Evolutionary conservation across 768 basidiomycete species (phyloP).

Genomic region (Suillus ampliporus): DNA sequence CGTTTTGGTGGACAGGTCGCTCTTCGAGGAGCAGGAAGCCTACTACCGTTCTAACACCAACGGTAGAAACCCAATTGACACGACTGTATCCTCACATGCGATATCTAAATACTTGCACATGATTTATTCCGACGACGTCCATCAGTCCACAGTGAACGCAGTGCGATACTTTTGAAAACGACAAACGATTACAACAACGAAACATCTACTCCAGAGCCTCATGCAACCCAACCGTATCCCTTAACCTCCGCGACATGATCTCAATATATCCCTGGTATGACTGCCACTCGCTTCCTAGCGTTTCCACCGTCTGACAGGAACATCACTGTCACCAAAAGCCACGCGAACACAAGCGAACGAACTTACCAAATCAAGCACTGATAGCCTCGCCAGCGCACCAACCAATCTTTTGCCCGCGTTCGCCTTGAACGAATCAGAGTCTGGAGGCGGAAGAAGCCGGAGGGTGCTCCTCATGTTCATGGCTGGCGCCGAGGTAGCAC

Average conservation of each 20-base stretch:
- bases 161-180: conserved; percentile 10
- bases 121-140: neutral
- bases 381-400: conserved; percentile 60
- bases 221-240: conserved; percentile 65
- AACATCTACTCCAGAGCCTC: conserved; percentile 36
- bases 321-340: conserved; percentile 23
- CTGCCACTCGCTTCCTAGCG: conserved; percentile 58
- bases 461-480: conserved; percentile 52
- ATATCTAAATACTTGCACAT: conserved; percentile 9
- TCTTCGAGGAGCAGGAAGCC: conserved; percentile 80
- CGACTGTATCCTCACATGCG: neutral
- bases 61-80: neutral
- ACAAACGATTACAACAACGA: neutral
- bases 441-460: conserved; percentile 61
- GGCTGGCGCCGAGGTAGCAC: conserved; percentile 13
- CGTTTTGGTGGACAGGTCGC: conserved; percentile 82
- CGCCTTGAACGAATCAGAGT: conserved; percentile 60
- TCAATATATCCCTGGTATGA: conserved; percentile 74
- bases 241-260: conserved; percentile 74
- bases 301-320: conserved; percentile 45
- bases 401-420: conserved; percentile 62
- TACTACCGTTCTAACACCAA: conserved; percentile 72
- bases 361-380: conserved; percentile 55
- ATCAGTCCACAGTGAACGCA: neutral
- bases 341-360: conserved; percentile 20